A percentile compares a stretch with the other conserved stretches of the same genome.
phyloP scores from a whole-genome alignment of 2,329 filamentous ascomycete genomes.

The Verticillium dahliae region DNA sequence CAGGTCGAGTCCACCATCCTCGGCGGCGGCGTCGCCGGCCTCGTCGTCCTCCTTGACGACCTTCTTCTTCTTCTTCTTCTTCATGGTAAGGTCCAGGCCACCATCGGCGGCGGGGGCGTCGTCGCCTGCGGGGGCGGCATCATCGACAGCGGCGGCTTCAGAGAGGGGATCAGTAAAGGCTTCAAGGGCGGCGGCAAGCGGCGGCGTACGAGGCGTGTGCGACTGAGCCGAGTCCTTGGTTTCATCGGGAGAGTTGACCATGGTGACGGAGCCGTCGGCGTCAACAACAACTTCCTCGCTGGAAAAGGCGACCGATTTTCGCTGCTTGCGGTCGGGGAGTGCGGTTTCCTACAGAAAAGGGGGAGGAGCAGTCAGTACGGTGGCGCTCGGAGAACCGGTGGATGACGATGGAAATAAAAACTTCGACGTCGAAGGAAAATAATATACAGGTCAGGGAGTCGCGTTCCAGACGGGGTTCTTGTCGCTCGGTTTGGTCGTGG shows the following conservation, averaged over 20 bases:
- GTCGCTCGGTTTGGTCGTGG: neutral
- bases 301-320: conserved; percentile 92
- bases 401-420: neutral
- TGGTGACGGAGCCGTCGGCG: conserved; percentile 78
- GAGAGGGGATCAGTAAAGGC: conserved; percentile 46
- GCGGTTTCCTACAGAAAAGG: conserved; percentile 10
- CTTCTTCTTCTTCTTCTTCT: conserved; percentile 77
- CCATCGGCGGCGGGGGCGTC: conserved; percentile 55
- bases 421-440: neutral
- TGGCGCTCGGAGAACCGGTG: neutral
- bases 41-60: conserved; percentile 41
- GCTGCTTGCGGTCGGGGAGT: conserved; percentile 58
- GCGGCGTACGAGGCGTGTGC: conserved; percentile 64
- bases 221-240: conserved; percentile 76
- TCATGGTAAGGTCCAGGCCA: conserved; percentile 46
- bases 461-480: neutral
- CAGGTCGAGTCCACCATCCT: conserved; percentile 48
- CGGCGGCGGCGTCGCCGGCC: conserved; percentile 40
- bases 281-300: conserved; percentile 84
- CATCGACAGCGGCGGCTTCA: conserved; percentile 21
- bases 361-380: neutral
- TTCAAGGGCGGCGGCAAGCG: conserved; percentile 46
- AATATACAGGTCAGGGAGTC: neutral
- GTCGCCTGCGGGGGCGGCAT: conserved; percentile 5
- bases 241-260: conserved; percentile 66